Evolutionary conservation across 768 basidiomycete genomes (phyloP), one percentile per base, ranked within the genome.

Genomic region (Calvatia gigantea): DNA sequence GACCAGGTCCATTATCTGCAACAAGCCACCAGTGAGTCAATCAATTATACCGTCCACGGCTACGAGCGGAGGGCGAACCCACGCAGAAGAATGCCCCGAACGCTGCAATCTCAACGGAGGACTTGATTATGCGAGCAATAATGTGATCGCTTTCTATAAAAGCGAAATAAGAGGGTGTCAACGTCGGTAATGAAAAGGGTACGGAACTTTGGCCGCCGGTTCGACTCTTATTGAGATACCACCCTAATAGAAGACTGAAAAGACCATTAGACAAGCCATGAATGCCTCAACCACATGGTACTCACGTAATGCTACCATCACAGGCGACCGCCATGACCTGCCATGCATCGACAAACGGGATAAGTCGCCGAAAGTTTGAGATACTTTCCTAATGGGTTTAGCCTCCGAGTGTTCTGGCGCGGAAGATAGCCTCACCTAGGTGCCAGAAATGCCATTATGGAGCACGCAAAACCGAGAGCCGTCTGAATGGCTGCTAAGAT

Each of bases 41-140:
- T n/a, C n/a, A n/a, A n/a, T n/a, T n/a, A n/a, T n/a, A n/a, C n/a
- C n/a, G n/a, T n/a, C n/a, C n/a, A n/a, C n/a, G n/a, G n/a, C n/a
- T n/a, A n/a, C n/a, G n/a, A n/a, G n/a, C n/a, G n/a, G n/a, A n/a
- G n/a, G n/a, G n/a, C n/a, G 9, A n/a, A 63, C 68, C 58, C 54
- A 69, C 69, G 44, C 69, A 69, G 37, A 70, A 70, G 38, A 68
- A 64, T 2, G 64, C 62, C 5, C 67, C 69, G 14, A 70, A 55
- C 6, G 67, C 64, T 4, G 68, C 68, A 23, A 66, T 69, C 53
- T 70, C 69, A 28, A 69, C 57, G 4, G 69, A 66, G 2, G 62
- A 60, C 9, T 60, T 61, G 27, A 69, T 69, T 25, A 69, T 49
- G 6, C 66, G 62, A 23, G 61, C 58, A 12, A 70, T 69, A 28